Evolutionary conservation across 2,329 filamentous ascomycete species (phyloP).

Genomic region (Claviceps sp.): DNA sequence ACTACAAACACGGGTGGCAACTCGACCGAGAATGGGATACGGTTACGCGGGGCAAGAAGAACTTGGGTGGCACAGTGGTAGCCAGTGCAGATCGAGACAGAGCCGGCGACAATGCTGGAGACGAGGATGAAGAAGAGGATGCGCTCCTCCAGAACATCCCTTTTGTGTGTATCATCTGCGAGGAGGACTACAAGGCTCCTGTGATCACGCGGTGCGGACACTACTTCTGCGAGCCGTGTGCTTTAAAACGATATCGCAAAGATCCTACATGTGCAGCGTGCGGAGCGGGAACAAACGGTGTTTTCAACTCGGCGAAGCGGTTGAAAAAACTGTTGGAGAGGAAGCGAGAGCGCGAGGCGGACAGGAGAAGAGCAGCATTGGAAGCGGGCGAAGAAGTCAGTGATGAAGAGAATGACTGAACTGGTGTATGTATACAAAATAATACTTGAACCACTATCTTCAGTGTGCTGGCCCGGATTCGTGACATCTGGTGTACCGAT

Average conservation of each 20-base stretch:
- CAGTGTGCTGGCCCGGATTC: no score
- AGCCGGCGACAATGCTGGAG: conserved; percentile 27
- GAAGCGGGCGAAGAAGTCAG: conserved; percentile 37
- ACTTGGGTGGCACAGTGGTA: conserved; percentile 45
- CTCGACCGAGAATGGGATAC: conserved; percentile 90
- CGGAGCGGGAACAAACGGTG: conserved; percentile 70
- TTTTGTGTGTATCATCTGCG: conserved; percentile 81
- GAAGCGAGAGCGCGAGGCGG: conserved; percentile 50
- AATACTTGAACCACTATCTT: no score
- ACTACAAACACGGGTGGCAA: conserved; percentile 89
- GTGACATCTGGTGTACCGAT: no score
- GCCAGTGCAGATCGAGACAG: conserved; percentile 40
- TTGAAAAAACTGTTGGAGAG: conserved; percentile 67
- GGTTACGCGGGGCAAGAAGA: conserved; percentile 57
- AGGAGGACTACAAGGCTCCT: conserved; percentile 62
- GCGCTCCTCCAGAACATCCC: conserved; percentile 71
- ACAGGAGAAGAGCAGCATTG: conserved; percentile 39
- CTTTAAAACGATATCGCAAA: conserved; percentile 72
- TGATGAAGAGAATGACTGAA: conserved; percentile 23
- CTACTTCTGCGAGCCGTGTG: conserved; percentile 90
- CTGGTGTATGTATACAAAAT: not conserved
- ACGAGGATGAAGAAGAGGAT: conserved; percentile 45
- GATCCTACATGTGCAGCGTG: conserved; percentile 81
- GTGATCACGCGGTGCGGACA: conserved; percentile 85
- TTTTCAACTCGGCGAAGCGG: conserved; percentile 80